Evolutionary conservation across 805 yeast genomes (phyloP), one percentile per base, ranked within the genome.

Genomic region (Yarrowia hollandica): DNA sequence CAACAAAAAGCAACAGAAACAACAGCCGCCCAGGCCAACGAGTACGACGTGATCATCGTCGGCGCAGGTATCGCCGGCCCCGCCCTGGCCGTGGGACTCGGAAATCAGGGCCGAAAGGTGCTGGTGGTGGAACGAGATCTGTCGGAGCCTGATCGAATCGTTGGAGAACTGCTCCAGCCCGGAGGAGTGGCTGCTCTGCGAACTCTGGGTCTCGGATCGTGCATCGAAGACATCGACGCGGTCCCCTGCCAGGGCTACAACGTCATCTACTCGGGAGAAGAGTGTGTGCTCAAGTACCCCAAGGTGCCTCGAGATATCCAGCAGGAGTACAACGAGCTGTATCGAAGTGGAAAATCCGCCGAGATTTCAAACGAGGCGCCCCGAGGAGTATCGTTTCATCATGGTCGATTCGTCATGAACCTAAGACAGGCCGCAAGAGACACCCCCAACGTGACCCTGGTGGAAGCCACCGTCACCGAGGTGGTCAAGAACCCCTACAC

Each of bases 31-130:
- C 28, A 30, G 21, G 18, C 26, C 21, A 30, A 30, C 62, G 68
- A 70, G 34, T 90, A 82, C 72, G 99, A 94, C 68, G 92, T 85
- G 54, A 84, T 92, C 38, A 86, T 94, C 22, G 83, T 94, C 35
- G 99, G 99, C n/a, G 97, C 98, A n/a, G 99, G 99, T 60, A 96
- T 92, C 18, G 85, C 90, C 21, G 99, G 99, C 1, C 97, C 99
- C 1, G 85, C 92, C 60, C 78, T 92, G 16, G 97, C 97, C 41
- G 86, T 90, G 1, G 90, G 88, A 3, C 74, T 94, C 59, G 98
- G 96, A 0, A 80, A 92, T 66, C 95, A 88, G 68, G 98, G 98
- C 28, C 79, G 96, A 64, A 79, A 79, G 55, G 97, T 94, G 7
- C 72, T 86, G 56, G 78, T 86, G 18, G 70, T 83, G 16, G 99